Evolutionary conservation across 73 alveolate species (phyloP).

Genomic region (Durusdinium trenchii): DNA sequence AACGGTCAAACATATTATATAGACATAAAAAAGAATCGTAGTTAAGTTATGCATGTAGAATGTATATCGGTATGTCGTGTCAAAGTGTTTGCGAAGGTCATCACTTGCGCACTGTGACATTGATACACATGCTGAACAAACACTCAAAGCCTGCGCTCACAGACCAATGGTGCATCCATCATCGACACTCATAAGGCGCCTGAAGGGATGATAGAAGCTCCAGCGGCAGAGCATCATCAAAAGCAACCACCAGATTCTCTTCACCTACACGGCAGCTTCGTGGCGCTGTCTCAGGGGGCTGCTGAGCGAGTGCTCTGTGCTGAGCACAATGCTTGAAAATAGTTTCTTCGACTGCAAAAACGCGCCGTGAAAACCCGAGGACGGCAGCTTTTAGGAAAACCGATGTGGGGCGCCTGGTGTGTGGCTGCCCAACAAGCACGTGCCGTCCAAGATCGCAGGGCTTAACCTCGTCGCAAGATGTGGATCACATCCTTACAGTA

Average conservation of each 20-base stretch:
- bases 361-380: neutral
- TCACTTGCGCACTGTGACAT: neutral
- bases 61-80: neutral
- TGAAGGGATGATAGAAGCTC: slow-evolving; percentile 53
- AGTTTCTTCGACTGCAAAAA: neutral
- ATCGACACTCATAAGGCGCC: neutral
- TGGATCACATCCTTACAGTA: neutral
- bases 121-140: too few relatives aligned
- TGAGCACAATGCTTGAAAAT: neutral
- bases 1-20: neutral
- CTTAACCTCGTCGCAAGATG: slow-evolving; percentile 6
- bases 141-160: too few relatives aligned
- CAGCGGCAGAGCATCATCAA: slow-evolving; percentile 49
- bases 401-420: slow-evolving; percentile 3
- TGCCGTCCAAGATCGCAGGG: slow-evolving; percentile 70
- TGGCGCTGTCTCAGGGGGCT: neutral
- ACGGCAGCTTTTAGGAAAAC: neutral
- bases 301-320: too few relatives aligned
- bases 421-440: slow-evolving; percentile 30
- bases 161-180: too few relatives aligned
- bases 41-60: neutral
- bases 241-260: slow-evolving; percentile 44
- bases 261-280: too few relatives aligned
- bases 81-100: neutral
- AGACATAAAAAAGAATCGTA: neutral